A percentile compares a stretch with the other conserved stretches of the same genome.
Conservation (phyloP, 768 basidiomycete genomes). For the Leccinum obscurum region DNA sequence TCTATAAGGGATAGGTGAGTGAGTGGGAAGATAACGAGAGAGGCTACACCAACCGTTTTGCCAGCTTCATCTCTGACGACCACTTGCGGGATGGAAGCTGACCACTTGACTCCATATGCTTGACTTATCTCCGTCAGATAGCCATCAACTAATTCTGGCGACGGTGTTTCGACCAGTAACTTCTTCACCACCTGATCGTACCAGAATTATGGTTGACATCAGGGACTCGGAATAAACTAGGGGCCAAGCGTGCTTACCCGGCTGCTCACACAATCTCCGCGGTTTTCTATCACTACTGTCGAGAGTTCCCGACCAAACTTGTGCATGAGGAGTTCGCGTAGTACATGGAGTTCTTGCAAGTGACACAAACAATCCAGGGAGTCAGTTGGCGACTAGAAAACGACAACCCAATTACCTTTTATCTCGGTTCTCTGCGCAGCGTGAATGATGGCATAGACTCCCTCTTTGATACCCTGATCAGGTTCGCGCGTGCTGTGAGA, state of each 20-base stretch:
- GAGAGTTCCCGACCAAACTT: slow-evolving; percentile 95
- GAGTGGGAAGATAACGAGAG: background rate
- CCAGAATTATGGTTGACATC: slow-evolving; percentile 4
- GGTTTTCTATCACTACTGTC: slow-evolving; percentile 82
- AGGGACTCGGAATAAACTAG: background rate
- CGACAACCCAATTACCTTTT: slow-evolving; percentile 54
- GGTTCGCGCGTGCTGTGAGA: slow-evolving; percentile 69
- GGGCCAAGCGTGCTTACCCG: slow-evolving; percentile 53
- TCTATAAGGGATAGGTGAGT: slow-evolving; percentile 15
- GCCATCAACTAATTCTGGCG: slow-evolving; percentile 74
- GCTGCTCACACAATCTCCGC: slow-evolving; percentile 74
- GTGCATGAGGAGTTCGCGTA: slow-evolving; percentile 94
- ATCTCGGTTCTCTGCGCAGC: slow-evolving; percentile 91
- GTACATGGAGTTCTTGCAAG: slow-evolving; percentile 73
- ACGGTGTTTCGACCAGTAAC: slow-evolving; percentile 66
- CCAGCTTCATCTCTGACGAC: slow-evolving; percentile 35
- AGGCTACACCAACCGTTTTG: slow-evolving; percentile 39
- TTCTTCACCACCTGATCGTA: slow-evolving; percentile 69
- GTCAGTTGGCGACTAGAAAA: slow-evolving; percentile 3
- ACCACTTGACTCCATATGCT: slow-evolving; percentile 79
- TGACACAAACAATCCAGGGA: slow-evolving; percentile 1
- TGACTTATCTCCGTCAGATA: slow-evolving; percentile 90
- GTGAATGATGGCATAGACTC: slow-evolving; percentile 84
- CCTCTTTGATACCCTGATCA: slow-evolving; percentile 84
- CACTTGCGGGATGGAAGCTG: slow-evolving; percentile 35